Base-by-base conservation (phyloP, 306 rosid species). In the Acmispon strigosus region DNA sequence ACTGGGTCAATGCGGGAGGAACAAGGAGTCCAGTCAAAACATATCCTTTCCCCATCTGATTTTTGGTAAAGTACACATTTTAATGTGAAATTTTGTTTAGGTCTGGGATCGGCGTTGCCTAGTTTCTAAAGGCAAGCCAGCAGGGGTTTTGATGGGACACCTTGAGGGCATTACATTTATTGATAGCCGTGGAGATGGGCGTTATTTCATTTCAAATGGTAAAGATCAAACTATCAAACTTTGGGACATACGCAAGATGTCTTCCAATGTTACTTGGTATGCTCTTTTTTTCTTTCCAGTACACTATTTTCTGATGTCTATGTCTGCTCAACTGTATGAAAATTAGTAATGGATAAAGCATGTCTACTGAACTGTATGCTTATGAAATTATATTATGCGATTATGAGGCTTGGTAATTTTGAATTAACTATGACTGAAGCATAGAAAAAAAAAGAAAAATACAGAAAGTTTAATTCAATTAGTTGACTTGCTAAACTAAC, bases 71-170 rank as follows among this genome's bases (percentile, higher is more conserved):
- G 70, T 36, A 51, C 13, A 17, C 8, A 14, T 67, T 62, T 61
- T 76, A 37, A 51, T 41, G 7, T 76, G 0, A 66, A 61, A 52
- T 37, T 54, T 79, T 79, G 58, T 57, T 27, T 79, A 94, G 97
- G 98, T 90, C 66, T 90, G 98, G 98, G 98, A 94, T 84, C 76
- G 96, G 75, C 98, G 92, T 11, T 94, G 97, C 86, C 77, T 89
- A 60, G 62, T 20, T 62, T 69, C 82, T 15, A 84, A 55, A 18
- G 92, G 85, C 73, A 83, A 86, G 71, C 85, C 97, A 59, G 90
- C 91, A 32, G 98, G 98, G 75, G 85, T 89, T 51, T 76, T 90
- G 72, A 84, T 67, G 58, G 98, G 98, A 68, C 98, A 90, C 74
- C 82, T 90, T 51, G 95, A 94, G 87, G 98, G 98, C 62, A 74